Evolutionary conservation across 192 early-diverging fungal species (phyloP), one percentile per base, ranked within the genome.

Genomic region (Neocallimastix lanati): DNA sequence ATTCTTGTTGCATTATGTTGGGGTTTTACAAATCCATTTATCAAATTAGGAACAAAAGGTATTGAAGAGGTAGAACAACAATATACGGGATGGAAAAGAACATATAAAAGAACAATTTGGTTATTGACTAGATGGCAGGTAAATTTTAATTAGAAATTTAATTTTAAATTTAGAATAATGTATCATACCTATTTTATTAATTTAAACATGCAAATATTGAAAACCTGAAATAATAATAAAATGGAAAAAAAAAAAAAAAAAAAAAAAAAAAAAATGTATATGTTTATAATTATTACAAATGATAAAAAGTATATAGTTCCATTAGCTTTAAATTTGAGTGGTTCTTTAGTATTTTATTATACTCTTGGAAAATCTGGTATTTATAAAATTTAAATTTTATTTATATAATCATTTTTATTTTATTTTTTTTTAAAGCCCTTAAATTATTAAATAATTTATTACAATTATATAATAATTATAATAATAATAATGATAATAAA

Each of bases 11-110:
- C 94, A 1, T 80, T 95, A 21, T 97, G 93, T 82, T 99, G 97
- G 97, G 97, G 97, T 21, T 92, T 92, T 79, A 97, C 97, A 12
- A 99, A 99, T 81, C 96, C 96, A 2, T 96, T 99, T 82, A 95
- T 99, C 81, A 96, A 96, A 84, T 85, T 86, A 28, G 97, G 95
- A 16, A 93, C 91, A 77, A 81, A 81, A 30, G 96, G 94, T 14
- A 83, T 98, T n/a, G 93, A 95, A 90, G 79, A 84, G 21, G 9
- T 38, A 21, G 77, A 78, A 16, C 30, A 38, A 35, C 9, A 84
- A 29, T 38, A 81, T 78, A 86, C 76, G 13, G 91, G 92, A 93
- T 81, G 87, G 29, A 78, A 82, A 11, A 91, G 91, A 78, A 85
- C 84, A 1, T 67, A 85, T 0, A 91, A 90, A 35, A 94, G 95